Evolutionary conservation across 306 rosid species (phyloP).

Genomic region (Senna tora): DNA sequence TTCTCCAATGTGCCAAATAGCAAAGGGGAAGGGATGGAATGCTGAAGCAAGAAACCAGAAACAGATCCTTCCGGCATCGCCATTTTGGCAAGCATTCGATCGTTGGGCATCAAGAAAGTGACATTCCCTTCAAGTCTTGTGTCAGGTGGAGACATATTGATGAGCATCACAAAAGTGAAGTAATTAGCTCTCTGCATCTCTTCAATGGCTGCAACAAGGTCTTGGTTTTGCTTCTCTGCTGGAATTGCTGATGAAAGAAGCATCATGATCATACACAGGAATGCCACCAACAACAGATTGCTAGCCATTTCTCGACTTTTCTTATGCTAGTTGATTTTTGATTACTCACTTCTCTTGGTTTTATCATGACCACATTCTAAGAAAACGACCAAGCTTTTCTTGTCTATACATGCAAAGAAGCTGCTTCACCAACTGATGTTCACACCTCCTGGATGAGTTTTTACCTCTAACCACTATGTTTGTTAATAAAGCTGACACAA

Average conservation of each 20-base stretch:
- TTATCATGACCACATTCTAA: constrained; percentile 26
- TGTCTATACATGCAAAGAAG: constrained; percentile 48
- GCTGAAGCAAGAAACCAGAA: constrained; percentile 54
- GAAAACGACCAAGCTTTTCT: constrained; percentile 16
- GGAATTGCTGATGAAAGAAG: constrained; percentile 31
- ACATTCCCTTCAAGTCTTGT: constrained; percentile 44
- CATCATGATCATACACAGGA: background rate
- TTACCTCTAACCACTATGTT: background rate
- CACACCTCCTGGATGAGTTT: constrained; percentile 48
- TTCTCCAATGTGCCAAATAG: constrained; percentile 46
- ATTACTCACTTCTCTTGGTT: constrained; percentile 32
- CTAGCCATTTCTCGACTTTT: constrained; percentile 32
- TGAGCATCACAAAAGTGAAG: constrained; percentile 63
- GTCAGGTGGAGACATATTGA: constrained; percentile 59
- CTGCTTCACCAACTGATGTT: constrained; percentile 56
- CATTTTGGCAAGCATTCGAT: constrained; percentile 49
- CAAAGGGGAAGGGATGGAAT: constrained; percentile 69
- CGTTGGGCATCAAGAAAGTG: constrained; percentile 79
- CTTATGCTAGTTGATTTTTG: constrained; percentile 1
- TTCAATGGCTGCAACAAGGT: constrained; percentile 45
- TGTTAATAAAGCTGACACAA: background rate
- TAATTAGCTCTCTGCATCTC: constrained; percentile 77
- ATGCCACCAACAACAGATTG: background rate
- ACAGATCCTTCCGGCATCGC: constrained; percentile 28
- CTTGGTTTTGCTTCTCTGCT: background rate